phyloP scores from a whole-genome alignment of 306 rosid species.

The Casuarina cunninghamiana region DNA sequence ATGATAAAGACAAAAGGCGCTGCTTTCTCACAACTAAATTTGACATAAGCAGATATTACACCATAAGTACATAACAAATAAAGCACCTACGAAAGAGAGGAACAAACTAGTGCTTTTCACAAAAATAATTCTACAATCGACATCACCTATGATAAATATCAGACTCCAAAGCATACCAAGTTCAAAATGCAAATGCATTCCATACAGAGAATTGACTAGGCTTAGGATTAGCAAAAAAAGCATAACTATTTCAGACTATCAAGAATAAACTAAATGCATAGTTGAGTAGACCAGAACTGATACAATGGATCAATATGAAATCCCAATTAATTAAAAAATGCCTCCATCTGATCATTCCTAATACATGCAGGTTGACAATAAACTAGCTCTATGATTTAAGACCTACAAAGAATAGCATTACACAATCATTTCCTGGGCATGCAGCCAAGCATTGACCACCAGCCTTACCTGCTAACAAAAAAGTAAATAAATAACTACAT shows the following conservation, averaged over 20 bases:
- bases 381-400: background rate
- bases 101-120: background rate
- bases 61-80: background rate
- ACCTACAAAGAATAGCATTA: background rate
- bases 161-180: background rate
- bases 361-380: background rate
- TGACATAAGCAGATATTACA: background rate
- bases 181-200: background rate
- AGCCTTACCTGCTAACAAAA: slow-evolving; percentile 8
- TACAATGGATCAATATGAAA: background rate
- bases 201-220: background rate
- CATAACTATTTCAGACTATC: too few relatives aligned
- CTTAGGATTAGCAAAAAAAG: background rate
- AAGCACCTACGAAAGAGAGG: background rate
- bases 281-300: background rate
- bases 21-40: background rate
- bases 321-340: background rate
- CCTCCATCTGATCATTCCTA: background rate
- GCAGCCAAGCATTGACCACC: slow-evolving; percentile 6
- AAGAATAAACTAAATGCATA: background rate
- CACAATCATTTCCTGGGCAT: background rate
- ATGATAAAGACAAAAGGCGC: background rate
- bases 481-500: slow-evolving; percentile 11
- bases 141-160: background rate
- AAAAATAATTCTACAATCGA: background rate